These are phyloP conservation scores for Solanum etuberosum DNA, from an alignment of 257 asterid species.

Conservation along the genomic window DNA sequence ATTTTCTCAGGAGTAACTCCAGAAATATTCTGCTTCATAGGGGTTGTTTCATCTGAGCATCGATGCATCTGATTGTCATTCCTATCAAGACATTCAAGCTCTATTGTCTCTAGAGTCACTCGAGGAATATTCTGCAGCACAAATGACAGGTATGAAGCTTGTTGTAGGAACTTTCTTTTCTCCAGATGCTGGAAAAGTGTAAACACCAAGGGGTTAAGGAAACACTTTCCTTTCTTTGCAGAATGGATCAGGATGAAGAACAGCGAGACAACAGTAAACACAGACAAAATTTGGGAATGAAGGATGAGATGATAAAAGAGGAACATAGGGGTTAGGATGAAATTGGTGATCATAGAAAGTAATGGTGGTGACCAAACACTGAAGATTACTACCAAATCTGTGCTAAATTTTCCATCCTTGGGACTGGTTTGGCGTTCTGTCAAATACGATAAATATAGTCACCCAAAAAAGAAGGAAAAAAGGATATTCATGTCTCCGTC, in stretches of 20 bases:
- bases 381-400: not conserved
- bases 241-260: not conserved
- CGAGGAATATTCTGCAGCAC: too few relatives aligned
- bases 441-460: not conserved
- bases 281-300: not conserved
- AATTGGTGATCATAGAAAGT: not conserved
- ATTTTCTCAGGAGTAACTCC: too few relatives aligned
- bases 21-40: too few relatives aligned
- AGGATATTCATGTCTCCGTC: conserved; percentile 82
- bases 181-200: not conserved
- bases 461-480: not conserved
- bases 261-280: not conserved
- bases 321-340: not conserved
- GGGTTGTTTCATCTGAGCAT: too few relatives aligned
- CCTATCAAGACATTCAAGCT: too few relatives aligned
- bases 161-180: not conserved
- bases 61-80: too few relatives aligned
- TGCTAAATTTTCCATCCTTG: not conserved
- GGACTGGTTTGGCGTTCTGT: not conserved
- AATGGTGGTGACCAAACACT: not conserved
- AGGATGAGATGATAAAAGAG: not conserved
- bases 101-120: too few relatives aligned
- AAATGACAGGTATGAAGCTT: not conserved
- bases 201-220: not conserved
- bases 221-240: not conserved